Evolutionary conservation across 108 stramenopile species (phyloP).

Genomic region (Fistulifera solaris): DNA sequence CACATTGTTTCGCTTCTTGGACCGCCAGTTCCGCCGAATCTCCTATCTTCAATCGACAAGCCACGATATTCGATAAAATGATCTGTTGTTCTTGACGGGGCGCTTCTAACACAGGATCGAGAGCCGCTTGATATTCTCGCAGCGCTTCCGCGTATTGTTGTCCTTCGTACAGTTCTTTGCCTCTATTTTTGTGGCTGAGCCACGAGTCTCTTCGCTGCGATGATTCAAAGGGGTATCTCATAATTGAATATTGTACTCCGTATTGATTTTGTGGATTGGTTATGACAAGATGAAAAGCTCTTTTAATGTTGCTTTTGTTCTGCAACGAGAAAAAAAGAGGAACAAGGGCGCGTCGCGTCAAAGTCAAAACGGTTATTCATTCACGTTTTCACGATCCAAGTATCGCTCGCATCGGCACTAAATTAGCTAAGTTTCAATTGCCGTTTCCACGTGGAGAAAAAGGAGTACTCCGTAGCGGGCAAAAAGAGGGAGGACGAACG

Average conservation of each 20-base stretch:
- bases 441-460: conserved; percentile 5
- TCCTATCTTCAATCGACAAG: conserved; percentile 67
- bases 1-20: conserved; percentile 57
- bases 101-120: conserved; percentile 11
- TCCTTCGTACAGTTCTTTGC: conserved; percentile 11
- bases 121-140: conserved; percentile 16
- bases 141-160: conserved; percentile 25
- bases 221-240: background rate
- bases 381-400: too few species aligned
- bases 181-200: conserved; percentile 29
- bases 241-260: too few species aligned
- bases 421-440: background rate
- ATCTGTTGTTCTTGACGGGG: conserved; percentile 36
- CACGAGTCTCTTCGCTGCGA: conserved; percentile 6
- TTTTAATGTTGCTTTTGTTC: too few species aligned
- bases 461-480: too few species aligned
- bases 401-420: too few species aligned
- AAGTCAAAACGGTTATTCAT: too few species aligned
- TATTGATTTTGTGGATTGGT: too few species aligned
- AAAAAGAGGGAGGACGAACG: too few species aligned
- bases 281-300: too few species aligned
- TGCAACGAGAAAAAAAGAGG: too few species aligned
- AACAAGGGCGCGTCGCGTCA: too few species aligned
- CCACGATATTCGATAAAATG: conserved; percentile 46
- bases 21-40: conserved; percentile 47